These are phyloP conservation scores for Spirogloea muscicola DNA, from an alignment of 139 green algal species.

Conservation along the genomic window DNA sequence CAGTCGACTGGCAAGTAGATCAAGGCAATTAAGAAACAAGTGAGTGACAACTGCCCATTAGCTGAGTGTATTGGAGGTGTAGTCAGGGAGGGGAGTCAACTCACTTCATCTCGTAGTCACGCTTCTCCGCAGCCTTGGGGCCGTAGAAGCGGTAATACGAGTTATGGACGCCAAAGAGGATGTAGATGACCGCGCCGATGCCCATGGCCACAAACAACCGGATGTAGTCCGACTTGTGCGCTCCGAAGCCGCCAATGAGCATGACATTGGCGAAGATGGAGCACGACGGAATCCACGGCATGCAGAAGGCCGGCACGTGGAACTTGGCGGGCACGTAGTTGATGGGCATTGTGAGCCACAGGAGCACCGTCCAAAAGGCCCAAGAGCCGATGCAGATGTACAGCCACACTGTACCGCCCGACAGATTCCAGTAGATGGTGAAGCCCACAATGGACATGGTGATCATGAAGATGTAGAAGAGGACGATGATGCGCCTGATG, in stretches of 20 bases:
- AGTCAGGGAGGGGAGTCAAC: too few species aligned
- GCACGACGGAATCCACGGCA: constrained; percentile 19
- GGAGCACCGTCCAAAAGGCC: background rate
- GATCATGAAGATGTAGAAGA: background rate
- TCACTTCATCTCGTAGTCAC: too few species aligned
- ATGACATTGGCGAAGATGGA: constrained; percentile 33
- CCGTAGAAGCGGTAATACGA: constrained; percentile 28
- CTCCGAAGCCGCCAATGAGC: constrained; percentile 24
- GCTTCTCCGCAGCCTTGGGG: too few species aligned
- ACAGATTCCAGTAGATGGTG: constrained; percentile 30
- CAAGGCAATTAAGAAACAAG: too few species aligned
- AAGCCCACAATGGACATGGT: background rate
- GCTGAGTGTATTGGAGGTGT: too few species aligned
- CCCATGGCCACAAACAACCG: constrained; percentile 21
- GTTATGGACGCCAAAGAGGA: constrained; percentile 23
- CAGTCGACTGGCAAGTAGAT: too few species aligned
- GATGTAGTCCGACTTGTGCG: constrained; percentile 11
- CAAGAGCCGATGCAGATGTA: background rate
- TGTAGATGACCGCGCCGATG: constrained; percentile 15
- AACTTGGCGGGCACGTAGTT: constrained; percentile 24
- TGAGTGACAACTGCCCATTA: too few species aligned
- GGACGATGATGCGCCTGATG: background rate
- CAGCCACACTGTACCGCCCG: constrained; percentile 6
- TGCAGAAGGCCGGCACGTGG: background rate
- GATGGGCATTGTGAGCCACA: constrained; percentile 25